These are phyloP conservation scores for Cyberlindnera maclurae DNA, from an alignment of 805 yeast species.

Conservation along the genomic window DNA sequence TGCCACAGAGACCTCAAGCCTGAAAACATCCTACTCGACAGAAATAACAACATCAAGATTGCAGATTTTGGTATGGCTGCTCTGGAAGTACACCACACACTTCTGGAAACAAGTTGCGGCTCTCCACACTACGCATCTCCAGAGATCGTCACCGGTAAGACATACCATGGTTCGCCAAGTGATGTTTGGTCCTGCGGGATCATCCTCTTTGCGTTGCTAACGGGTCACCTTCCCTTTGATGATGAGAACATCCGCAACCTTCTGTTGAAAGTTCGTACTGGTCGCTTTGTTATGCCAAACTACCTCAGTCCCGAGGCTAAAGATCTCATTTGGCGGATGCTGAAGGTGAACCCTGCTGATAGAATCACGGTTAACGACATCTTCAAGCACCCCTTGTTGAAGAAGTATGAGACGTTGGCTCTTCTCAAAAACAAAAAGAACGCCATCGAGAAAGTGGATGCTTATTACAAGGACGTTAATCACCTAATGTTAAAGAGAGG, in stretches of 20 bases:
- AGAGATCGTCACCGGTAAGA: conserved; percentile 91
- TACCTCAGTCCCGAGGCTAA: conserved; percentile 77
- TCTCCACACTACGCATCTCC: conserved; percentile 99
- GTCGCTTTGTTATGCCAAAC: conserved; percentile 76
- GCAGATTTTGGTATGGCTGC: conserved; percentile 99
- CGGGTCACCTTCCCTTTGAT: conserved; percentile 95
- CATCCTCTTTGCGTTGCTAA: conserved; percentile 83
- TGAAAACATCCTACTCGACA: conserved; percentile 72
- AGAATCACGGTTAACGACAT: conserved; percentile 78
- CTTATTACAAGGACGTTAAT: conserved; percentile 33
- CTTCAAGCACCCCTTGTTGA: conserved; percentile 71
- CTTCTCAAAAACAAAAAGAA: conserved; percentile 25
- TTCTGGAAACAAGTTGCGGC: conserved; percentile 93
- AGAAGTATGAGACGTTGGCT: conserved; percentile 52
- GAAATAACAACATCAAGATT: conserved; percentile 81
- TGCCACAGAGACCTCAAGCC: conserved; percentile 87
- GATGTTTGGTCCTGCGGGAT: conserved; percentile 99
- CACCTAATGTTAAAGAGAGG: conserved; percentile 30
- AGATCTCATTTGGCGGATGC: conserved; percentile 75
- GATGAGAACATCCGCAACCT: conserved; percentile 89
- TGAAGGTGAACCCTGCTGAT: conserved; percentile 71
- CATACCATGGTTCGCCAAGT: conserved; percentile 93
- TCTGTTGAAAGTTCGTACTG: conserved; percentile 84
- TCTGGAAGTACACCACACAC: conserved; percentile 69
- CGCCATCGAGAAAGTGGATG: conserved; percentile 25